Evolutionary conservation across 805 yeast species (phyloP).

Genomic region (Cyberlindnera xishuangbannaensis): DNA sequence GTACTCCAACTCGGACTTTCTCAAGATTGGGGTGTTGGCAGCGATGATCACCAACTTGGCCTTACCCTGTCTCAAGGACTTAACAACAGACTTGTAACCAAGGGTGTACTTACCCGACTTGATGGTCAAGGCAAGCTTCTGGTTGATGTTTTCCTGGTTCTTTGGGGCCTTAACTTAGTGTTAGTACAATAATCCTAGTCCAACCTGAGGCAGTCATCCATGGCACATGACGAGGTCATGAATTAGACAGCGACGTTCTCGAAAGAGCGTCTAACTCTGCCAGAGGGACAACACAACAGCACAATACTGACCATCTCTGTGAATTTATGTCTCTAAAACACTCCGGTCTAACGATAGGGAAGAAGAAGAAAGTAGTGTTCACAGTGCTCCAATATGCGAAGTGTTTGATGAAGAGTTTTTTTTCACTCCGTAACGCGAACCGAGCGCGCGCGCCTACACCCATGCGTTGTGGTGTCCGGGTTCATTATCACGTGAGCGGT

Average conservation of each 20-base stretch:
- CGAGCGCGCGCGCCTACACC: too few species aligned
- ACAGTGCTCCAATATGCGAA: background rate
- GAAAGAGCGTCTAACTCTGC: background rate
- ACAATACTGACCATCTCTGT: constrained; percentile 96
- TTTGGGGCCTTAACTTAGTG: constrained; percentile 79
- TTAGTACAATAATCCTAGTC: constrained; percentile 30
- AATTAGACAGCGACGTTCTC: too few species aligned
- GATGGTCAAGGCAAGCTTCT: constrained; percentile 96
- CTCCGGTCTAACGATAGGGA: constrained; percentile 75
- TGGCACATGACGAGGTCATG: constrained; percentile 1
- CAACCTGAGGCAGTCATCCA: background rate
- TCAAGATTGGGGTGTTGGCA: constrained; percentile 98
- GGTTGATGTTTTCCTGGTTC: constrained; percentile 89
- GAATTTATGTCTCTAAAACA: constrained; percentile 53
- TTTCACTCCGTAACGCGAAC: constrained; percentile 4
- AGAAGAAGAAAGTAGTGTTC: too few species aligned
- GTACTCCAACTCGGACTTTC: constrained; percentile 99
- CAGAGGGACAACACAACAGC: constrained; percentile 1
- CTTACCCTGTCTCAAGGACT: constrained; percentile 98
- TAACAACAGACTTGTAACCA: constrained; percentile 98
- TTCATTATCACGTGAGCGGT: constrained; percentile 9
- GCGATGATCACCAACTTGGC: constrained; percentile 97
- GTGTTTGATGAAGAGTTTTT: constrained; percentile 6
- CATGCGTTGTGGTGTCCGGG: constrained; percentile 9
- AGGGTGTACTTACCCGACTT: constrained; percentile 99